Base-by-base conservation (phyloP, 176 grass and related monocot species). In the Aegilops longissima region DNA sequence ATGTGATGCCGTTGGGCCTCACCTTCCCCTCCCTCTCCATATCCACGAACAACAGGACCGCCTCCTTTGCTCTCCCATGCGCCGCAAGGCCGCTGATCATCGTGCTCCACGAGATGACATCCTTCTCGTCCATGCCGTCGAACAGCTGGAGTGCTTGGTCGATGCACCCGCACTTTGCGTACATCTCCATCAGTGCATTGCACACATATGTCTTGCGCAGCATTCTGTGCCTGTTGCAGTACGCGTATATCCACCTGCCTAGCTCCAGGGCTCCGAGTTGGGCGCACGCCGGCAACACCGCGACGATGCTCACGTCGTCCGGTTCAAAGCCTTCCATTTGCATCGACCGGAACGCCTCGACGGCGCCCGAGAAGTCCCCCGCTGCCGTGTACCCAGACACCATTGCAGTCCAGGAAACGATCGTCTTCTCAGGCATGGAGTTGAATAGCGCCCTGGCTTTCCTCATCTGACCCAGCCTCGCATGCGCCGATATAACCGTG, bases 31-130 rank as follows among this genome's bases (percentile, higher is more conserved):
- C 86, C 2, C 66, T 49, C 17, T 90, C 90, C 93, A 95, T 95
- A 42, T 75, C 38, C 8, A 31, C 29, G 20, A 92, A 95, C 80
- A 92, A 18, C 16, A 44, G 5, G 76, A 92, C 80, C 2, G 93
- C 90, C 58, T 89, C 86, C 3, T 8, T 40, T 6, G 90, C 93
- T 73, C 88, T 81, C 8, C 88, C 88, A 31, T 95, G 93, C 3
- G 71, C 77, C 6, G 90, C 93, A 4, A 92, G 86, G 34, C 88
- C 90, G 0, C 33, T 47, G 17, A 92, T 90, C 39, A 66, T 83
- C 17, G 90, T 92, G 86, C 93, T 91, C 90, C 93, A 95, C 0
- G 93, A 90, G 65, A 95, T 82, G 65, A 95, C 90, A 16, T 95
- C 93, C 71, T 80, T 92, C 5, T 85, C 71, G 3, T 45, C 30